Base-by-base conservation (phyloP, 106 monocot species). In the Dioscorea alata region DNA sequence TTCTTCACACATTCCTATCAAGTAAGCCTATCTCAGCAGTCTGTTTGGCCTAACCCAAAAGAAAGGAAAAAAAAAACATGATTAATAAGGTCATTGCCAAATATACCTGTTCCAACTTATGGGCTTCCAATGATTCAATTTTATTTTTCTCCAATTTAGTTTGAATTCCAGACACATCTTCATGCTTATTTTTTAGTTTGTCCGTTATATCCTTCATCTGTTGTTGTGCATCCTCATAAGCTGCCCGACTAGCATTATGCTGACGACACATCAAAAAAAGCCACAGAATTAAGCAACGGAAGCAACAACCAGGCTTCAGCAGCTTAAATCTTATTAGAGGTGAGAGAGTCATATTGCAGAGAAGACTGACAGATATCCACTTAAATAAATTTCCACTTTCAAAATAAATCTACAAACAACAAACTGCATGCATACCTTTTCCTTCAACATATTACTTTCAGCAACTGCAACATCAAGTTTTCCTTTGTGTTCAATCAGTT, bases 401-500 rank as follows among this genome's bases (percentile, higher is more conserved):
- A 42, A 6, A 42, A 42, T 42, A 42, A 42, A 42, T 42, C 6
- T 42, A 6, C 42, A 42, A 8, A 42, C 6, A 42, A 42, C 6
- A 42, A 6, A 42, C 6, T 8, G 10, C 6, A 10, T 42, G 56
- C 48, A 23, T 19, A 99, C 99, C 93, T 99, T 99, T 63, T 93
- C 85, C 52, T 77, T 85, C 50, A 99, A 74, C 74, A 93, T 69
- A 19, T 83, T 85, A 21, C 71, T 71, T 75, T 99, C 87, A 66
- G 69, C 81, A 51, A 49, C 64, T 53, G 90, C 90, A 77, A 99
- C 87, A 71, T 93, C 87, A 69, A 87, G 81, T 66, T 82, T 89
- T 71, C 99, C 99, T 85, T 93, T 93, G 68, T 90, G 93, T 69
- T 83, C 85, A 85, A 99, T 93, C 50, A 83, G 63, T 82, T 90